Evolutionary conservation across 495 filamentous ascomycete genomes (phyloP).

Genomic region (Penicillium flavigenum): DNA sequence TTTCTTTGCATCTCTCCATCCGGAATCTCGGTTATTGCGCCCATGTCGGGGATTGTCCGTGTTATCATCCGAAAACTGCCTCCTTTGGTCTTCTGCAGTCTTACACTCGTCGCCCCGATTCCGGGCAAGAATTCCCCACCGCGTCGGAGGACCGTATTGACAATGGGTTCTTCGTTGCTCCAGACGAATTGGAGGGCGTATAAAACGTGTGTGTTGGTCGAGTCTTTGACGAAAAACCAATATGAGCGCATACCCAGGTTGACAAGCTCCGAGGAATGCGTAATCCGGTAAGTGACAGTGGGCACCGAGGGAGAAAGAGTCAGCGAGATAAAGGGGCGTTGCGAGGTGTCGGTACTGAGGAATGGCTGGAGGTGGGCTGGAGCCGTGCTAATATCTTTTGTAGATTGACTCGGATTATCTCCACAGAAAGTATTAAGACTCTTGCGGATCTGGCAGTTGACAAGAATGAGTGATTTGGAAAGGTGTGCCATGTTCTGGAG

Average conservation of each 20-base stretch:
- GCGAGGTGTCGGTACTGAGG: slow-evolving; percentile 8
- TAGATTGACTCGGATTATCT: not conserved
- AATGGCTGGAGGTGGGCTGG: slow-evolving; percentile 17
- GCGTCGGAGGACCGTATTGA: slow-evolving; percentile 18
- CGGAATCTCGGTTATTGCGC: slow-evolving; percentile 18
- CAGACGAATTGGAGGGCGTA: slow-evolving; percentile 23
- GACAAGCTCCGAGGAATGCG: slow-evolving; percentile 22
- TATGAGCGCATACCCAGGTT: slow-evolving; percentile 17
- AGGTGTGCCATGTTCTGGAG: not conserved
- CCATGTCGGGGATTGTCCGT: slow-evolving; percentile 17
- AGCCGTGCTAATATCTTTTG: slow-evolving; percentile 1
- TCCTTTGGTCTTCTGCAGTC: slow-evolving; percentile 18
- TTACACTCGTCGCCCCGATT: slow-evolving; percentile 17
- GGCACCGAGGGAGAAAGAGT: slow-evolving; percentile 7
- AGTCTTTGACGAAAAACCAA: slow-evolving; percentile 24
- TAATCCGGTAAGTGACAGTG: slow-evolving; percentile 18
- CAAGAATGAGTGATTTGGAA: not conserved
- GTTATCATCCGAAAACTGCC: slow-evolving; percentile 18
- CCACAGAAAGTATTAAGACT: slow-evolving; percentile 12
- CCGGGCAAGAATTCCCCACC: slow-evolving; percentile 20
- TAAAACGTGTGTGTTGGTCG: slow-evolving; percentile 18
- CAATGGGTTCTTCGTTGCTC: slow-evolving; percentile 21
- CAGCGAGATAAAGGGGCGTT: slow-evolving; percentile 14
- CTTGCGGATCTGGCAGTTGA: slow-evolving; percentile 14
- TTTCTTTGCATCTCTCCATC: slow-evolving; percentile 18